These are phyloP conservation scores for Sonneratia caseolaris DNA, from an alignment of 345 rosid genomes.

Conservation along the genomic window DNA sequence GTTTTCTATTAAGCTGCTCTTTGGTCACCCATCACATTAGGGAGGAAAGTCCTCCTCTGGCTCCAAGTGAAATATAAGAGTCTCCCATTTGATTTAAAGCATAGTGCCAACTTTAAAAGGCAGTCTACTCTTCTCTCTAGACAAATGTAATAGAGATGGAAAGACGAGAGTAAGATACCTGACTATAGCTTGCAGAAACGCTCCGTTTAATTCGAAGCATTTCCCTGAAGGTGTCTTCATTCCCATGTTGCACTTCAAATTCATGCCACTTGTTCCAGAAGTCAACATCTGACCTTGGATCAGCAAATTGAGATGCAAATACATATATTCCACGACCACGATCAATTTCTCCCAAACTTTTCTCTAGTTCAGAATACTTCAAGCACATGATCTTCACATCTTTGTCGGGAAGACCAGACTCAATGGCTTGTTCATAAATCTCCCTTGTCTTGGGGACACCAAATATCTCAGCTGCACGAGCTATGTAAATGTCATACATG, in stretches of 20 bases:
- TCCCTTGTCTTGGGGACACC: slow-evolving; percentile 95
- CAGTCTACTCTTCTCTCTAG: neutral
- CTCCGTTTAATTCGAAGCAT: slow-evolving; percentile 88
- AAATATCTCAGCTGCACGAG: slow-evolving; percentile 88
- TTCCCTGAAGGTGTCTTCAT: slow-evolving; percentile 92
- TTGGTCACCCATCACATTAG: neutral
- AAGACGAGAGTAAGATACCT: slow-evolving; percentile 31
- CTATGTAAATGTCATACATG: slow-evolving; percentile 89
- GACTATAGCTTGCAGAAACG: slow-evolving; percentile 87
- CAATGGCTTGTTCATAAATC: slow-evolving; percentile 90
- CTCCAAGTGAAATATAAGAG: neutral
- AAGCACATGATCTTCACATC: slow-evolving; percentile 90
- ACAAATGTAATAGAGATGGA: neutral
- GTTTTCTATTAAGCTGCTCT: neutral
- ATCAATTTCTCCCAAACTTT: slow-evolving; percentile 90
- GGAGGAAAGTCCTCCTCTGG: neutral
- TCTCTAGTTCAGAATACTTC: slow-evolving; percentile 85
- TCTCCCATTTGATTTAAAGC: neutral
- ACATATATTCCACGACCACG: slow-evolving; percentile 70
- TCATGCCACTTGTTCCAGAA: slow-evolving; percentile 95
- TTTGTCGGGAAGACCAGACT: slow-evolving; percentile 90
- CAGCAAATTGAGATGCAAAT: slow-evolving; percentile 86
- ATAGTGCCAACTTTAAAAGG: neutral
- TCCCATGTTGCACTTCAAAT: slow-evolving; percentile 90
- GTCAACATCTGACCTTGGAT: slow-evolving; percentile 76